Base-by-base conservation (phyloP, 352 stramenopile species). In the Pythium aquatile region DNA sequence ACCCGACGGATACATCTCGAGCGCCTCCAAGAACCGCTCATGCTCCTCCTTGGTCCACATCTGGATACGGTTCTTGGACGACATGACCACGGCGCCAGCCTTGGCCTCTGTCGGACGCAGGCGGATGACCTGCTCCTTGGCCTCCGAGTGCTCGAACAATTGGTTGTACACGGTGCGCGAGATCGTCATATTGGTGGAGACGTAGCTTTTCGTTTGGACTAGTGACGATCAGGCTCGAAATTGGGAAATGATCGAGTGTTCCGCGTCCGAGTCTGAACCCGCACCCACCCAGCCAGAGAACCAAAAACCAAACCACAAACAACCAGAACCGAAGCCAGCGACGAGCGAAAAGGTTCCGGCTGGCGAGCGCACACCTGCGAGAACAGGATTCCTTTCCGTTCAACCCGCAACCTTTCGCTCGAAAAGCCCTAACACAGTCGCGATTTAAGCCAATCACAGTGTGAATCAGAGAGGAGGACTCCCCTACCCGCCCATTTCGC, bases 11-110 rank as follows among this genome's bases (percentile, higher is more conserved):
- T 91, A 95, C 69, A 88, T 91, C 66, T 95, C 84, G 78, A 95
- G 90, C 53, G 84, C 86, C 46, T 91, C 75, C 24, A 95, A 72
- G 61, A 95, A 95, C 51, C 86, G 85, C 46, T 95, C 86, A 70
- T 95, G 86, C 72, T 93, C 84, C 51, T 93, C 82, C 56, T 90
- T 79, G 13, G 84, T 90, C 84, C 84, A 93, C 80, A 93, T 91
- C 58, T 90, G 89, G 60, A 93, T 93, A 81, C 42, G 78, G 81
- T 69, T 93, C 70, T 91, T 91, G 46, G 80, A 90, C 61, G 84
- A 91, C 70, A 91, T 91, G 26, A 93, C 84, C 8, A 81, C 91
- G 44, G 84, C 91, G 61, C 84, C 84, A 24, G 84, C 84, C 76
- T 93, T 93, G 51, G 84, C 84, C 64, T 93, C 84, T 32, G 84